Conservation (phyloP, 495 filamentous ascomycete genomes). For the Penicillium herquei region DNA sequence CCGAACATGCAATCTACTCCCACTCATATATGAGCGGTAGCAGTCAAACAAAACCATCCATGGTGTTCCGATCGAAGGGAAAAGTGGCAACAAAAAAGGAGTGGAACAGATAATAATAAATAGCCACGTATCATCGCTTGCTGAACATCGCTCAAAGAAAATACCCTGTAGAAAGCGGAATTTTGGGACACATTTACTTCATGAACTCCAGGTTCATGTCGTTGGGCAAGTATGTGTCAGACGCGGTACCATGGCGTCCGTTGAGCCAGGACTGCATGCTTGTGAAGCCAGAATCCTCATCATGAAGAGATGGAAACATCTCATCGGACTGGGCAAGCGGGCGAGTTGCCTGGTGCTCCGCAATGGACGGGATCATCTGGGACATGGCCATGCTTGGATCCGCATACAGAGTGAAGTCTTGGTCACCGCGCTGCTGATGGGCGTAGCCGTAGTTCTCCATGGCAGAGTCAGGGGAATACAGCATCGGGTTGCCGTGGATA, state of each 20-base stretch:
- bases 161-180: not conserved
- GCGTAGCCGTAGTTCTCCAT: conserved; percentile 46
- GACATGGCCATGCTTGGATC: conserved; percentile 8
- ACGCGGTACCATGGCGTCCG: conserved; percentile 7
- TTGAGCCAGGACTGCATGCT: conserved; percentile 17
- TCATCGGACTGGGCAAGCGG: conserved; percentile 12
- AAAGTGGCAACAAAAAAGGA: not conserved
- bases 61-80: not conserved
- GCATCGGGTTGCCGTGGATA: conserved; percentile 61
- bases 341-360: conserved; percentile 3
- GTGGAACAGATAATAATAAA: not conserved
- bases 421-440: conserved; percentile 26
- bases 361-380: not conserved
- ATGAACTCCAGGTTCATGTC: conserved; percentile 23
- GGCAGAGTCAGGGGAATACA: conserved; percentile 58
- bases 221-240: conserved; percentile 3
- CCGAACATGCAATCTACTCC: no score
- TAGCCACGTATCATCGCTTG: not conserved
- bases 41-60: not conserved
- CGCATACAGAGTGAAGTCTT: conserved; percentile 48
- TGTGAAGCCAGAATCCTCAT: conserved; percentile 13
- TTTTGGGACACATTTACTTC: conserved; percentile 4
- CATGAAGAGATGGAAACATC: conserved; percentile 24
- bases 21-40: no score
- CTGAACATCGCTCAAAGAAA: conserved; percentile 1